Evolutionary conservation across 1,284 basidiomycete genomes (phyloP), one percentile per base, ranked within the genome.

Genomic region (Puccinia polysora): DNA sequence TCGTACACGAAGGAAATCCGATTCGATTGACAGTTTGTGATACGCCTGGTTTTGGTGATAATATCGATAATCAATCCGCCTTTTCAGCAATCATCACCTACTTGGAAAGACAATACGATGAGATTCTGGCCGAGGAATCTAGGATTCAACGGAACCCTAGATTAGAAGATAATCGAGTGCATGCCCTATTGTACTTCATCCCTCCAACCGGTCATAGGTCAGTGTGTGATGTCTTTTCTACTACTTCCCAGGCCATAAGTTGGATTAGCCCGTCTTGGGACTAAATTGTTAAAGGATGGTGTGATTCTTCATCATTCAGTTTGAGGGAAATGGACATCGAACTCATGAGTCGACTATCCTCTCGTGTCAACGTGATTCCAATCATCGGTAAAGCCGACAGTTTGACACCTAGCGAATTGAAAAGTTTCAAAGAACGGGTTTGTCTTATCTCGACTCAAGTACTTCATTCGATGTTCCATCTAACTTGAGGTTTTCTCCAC

Each of bases 131-230:
- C 8, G 95, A 98, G 81, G 96, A 99, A 83, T 95, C 91, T 75
- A 88, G 96, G 78, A 98, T 98, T 84, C 98, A 97, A 84, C 95
- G 96, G 85, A 97, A 97, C 83, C 93, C 95, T 28, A 89, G 96
- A 75, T 98, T 97, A 86, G 88, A 93, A 79, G 96, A 99, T 83
- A 97, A 97, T 84, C 85, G 93, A 75, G 81, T 82, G 12, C 96
- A 98, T 78, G 94, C 92, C 20, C 84, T 98, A 65, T 86, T 99
- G 73, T 99, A 99, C 84, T 99, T 99, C 81, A 97, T 98, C 83
- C 88, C 93, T 73, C 96, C 96, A 7, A 89, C 87, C 47, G 91
- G 94, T 15, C 89, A 90, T 79, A 84, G 87, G 69, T 72, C 6
- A 52, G 60, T 12, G 4, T 30, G n/a, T 12, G 10, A 52, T 28